A percentile compares a stretch with the other conserved stretches of the same genome.
These are phyloP conservation scores for Apiospora sp. DNA, from an alignment of 2,329 filamentous ascomycete genomes.

Conservation along the genomic window DNA sequence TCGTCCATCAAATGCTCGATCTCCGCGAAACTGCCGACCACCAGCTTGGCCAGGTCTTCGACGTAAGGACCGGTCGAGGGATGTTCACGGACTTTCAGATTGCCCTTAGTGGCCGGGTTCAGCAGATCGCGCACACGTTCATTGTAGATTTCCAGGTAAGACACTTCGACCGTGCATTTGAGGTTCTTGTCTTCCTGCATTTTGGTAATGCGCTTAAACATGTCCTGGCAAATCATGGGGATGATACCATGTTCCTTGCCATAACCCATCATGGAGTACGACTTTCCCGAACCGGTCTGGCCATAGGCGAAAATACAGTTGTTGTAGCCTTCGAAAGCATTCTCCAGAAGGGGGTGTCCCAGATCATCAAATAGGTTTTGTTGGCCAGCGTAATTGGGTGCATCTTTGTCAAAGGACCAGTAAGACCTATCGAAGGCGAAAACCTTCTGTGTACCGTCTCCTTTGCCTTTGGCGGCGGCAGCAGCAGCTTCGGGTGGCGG, in stretches of 20 bases:
- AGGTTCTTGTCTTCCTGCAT: conserved; percentile 78
- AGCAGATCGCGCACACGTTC: conserved; percentile 94
- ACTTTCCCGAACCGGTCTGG: conserved; percentile 98
- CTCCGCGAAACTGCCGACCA: conserved; percentile 91
- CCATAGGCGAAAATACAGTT: conserved; percentile 99
- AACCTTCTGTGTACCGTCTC: conserved; percentile 77
- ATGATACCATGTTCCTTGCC: conserved; percentile 96
- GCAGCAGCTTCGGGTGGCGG: conserved; percentile 71
- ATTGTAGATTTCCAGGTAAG: conserved; percentile 99
- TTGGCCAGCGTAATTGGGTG: conserved; percentile 86
- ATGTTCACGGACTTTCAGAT: conserved; percentile 96
- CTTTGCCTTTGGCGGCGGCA: conserved; percentile 67
- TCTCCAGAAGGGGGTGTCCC: conserved; percentile 90
- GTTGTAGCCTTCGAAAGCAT: conserved; percentile 98
- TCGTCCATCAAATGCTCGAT: conserved; percentile 99
- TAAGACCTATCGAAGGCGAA: conserved; percentile 98
- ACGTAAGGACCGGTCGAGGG: conserved; percentile 98
- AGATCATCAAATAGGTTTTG: conserved; percentile 88
- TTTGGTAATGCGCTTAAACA: conserved; percentile 86
- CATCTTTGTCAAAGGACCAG: conserved; percentile 92
- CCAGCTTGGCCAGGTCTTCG: conserved; percentile 94
- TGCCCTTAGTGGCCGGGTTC: conserved; percentile 94
- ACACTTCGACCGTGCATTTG: conserved; percentile 94
- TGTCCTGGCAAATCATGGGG: conserved; percentile 94
- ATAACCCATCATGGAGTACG: conserved; percentile 99